Evolutionary conservation across 805 yeast species (phyloP).

Genomic region (Kodamaea hsintzibuensis): DNA sequence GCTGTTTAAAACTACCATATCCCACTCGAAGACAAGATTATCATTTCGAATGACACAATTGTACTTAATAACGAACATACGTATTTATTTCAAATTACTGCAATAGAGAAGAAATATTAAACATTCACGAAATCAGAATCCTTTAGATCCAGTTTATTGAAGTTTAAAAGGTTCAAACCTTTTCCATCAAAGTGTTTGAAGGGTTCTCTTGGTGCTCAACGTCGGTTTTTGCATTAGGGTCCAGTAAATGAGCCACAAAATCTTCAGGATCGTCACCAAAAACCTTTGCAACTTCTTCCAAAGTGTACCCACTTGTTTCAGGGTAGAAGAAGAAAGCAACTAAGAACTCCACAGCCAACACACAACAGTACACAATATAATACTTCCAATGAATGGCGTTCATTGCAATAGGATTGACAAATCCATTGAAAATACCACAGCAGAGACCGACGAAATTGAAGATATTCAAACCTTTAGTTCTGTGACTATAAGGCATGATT

Average conservation of each 20-base stretch:
- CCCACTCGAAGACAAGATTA: too few species aligned
- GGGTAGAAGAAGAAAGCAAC: conserved; percentile 36
- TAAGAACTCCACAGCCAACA: conserved; percentile 28
- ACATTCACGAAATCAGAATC: not conserved
- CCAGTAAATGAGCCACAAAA: conserved; percentile 4
- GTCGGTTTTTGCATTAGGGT: not conserved
- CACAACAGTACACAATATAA: conserved; percentile 41
- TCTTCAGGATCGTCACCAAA: conserved; percentile 36
- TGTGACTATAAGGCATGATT: conserved; percentile 35
- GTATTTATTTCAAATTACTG: not conserved
- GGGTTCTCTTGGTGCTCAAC: not conserved
- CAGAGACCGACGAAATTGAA: conserved; percentile 22
- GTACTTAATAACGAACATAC: not conserved
- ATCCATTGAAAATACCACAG: conserved; percentile 23
- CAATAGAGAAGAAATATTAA: not conserved
- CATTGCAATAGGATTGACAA: conserved; percentile 36
- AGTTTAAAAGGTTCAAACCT: not conserved
- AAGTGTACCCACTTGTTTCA: conserved; percentile 43
- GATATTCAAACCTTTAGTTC: conserved; percentile 44
- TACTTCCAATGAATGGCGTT: conserved; percentile 44
- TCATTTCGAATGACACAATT: too few species aligned
- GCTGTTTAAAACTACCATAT: too few species aligned
- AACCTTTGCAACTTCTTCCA: conserved; percentile 45
- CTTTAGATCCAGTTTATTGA: not conserved
- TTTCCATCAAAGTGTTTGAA: not conserved